Percentiles rank a stretch among this genome's conserved stretches.
Evolutionary conservation across 768 basidiomycete genomes (phyloP).

Genomic region (Pleurotus platypus): DNA sequence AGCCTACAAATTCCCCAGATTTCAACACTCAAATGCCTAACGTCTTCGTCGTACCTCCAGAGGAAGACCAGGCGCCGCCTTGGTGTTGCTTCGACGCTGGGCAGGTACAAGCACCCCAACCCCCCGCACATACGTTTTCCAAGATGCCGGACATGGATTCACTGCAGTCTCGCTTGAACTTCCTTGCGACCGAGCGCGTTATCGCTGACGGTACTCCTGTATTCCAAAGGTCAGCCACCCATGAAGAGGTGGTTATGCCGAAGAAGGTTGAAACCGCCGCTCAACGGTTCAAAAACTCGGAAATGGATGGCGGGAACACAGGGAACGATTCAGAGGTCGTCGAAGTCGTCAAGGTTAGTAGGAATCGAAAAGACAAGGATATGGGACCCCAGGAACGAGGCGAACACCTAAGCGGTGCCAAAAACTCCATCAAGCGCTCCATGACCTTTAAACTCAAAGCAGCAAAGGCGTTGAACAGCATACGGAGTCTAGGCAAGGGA

Average conservation of each 20-base stretch:
- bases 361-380: conserved; percentile 16
- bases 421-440: conserved; percentile 24
- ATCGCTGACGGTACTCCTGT: conserved; percentile 14
- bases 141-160: conserved; percentile 25
- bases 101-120: conserved; percentile 14
- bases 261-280: conserved; percentile 13
- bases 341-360: conserved; percentile 56
- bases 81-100: conserved; percentile 59
- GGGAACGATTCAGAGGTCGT: conserved; percentile 53
- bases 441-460: conserved; percentile 45
- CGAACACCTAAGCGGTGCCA: conserved; percentile 9
- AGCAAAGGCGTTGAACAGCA: conserved; percentile 41
- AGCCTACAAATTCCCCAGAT: conserved; percentile 11
- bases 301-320: conserved; percentile 15
- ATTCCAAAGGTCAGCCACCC: conserved; percentile 15
- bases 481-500: conserved; percentile 39
- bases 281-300: conserved; percentile 9
- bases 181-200: conserved; percentile 10
- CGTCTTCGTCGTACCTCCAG: conserved; percentile 56
- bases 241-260: conserved; percentile 20
- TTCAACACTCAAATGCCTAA: conserved; percentile 34
- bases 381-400: neutral
- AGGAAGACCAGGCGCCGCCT: conserved; percentile 49
- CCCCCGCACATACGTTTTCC: conserved; percentile 2
- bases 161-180: conserved; percentile 25